Evolutionary conservation across 1,284 basidiomycete species (phyloP).

Genomic region (Lentinus polychrous): DNA sequence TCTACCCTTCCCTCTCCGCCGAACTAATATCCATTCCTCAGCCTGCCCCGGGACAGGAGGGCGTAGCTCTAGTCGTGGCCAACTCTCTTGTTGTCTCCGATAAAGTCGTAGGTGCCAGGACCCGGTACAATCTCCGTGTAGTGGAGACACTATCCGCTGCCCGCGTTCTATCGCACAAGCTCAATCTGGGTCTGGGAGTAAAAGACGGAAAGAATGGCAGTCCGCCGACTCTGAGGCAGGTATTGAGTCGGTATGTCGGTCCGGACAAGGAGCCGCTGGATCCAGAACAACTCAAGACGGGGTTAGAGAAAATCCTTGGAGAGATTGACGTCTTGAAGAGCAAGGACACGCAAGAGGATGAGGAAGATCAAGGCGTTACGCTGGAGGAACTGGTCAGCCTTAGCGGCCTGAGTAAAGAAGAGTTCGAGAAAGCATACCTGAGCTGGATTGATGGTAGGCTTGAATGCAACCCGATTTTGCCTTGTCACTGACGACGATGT

Average conservation of each 20-base stretch:
- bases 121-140: conserved; percentile 81
- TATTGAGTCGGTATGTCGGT: conserved; percentile 40
- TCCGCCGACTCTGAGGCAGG: conserved; percentile 33
- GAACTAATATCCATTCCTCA: conserved; percentile 56
- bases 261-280: conserved; percentile 27
- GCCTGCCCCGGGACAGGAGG: conserved; percentile 21
- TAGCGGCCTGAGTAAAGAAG: conserved; percentile 48
- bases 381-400: conserved; percentile 67
- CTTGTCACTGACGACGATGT: background rate
- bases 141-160: conserved; percentile 81
- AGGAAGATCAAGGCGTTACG: conserved; percentile 43
- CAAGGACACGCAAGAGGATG: conserved; percentile 14
- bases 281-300: conserved; percentile 37
- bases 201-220: conserved; percentile 27
- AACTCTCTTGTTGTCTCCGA: conserved; percentile 84
- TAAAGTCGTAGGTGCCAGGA: conserved; percentile 69
- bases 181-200: conserved; percentile 36
- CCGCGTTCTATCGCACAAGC: conserved; percentile 55
- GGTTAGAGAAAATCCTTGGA: conserved; percentile 39
- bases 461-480: background rate
- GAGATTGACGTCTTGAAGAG: conserved; percentile 51
- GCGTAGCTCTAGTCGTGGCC: conserved; percentile 70
- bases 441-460: conserved; percentile 69
- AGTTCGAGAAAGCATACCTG: conserved; percentile 63
- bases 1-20: conserved; percentile 70